Percentiles rank a stretch among this genome's conserved stretches.
Conservation (phyloP, 2,329 filamentous ascomycete species). For the Metarhizium brunneum region DNA sequence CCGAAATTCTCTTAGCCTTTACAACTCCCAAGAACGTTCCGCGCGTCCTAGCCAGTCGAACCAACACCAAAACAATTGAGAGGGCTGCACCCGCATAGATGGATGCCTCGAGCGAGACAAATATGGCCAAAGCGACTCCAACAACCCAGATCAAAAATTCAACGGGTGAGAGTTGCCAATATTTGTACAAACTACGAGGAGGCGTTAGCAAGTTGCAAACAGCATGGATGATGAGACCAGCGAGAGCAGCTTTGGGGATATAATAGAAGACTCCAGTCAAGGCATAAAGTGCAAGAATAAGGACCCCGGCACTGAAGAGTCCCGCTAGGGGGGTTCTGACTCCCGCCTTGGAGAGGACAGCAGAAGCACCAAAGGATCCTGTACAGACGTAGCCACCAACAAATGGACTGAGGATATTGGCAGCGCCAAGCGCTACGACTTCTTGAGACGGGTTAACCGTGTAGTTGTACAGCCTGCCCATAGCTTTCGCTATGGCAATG, state of each 20-base stretch:
- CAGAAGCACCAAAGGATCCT: slow-evolving; percentile 54
- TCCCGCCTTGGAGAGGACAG: slow-evolving; percentile 77
- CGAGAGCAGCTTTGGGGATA: slow-evolving; percentile 62
- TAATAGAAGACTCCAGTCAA: slow-evolving; percentile 73
- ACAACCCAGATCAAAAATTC: slow-evolving; percentile 68
- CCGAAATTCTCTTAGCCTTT: slow-evolving; percentile 10
- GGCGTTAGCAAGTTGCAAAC: slow-evolving; percentile 68
- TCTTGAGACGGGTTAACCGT: slow-evolving; percentile 72
- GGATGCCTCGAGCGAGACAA: slow-evolving; percentile 38
- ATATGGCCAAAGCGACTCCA: slow-evolving; percentile 52
- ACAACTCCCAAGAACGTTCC: slow-evolving; percentile 37
- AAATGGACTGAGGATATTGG: slow-evolving; percentile 68
- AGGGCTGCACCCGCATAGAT: slow-evolving; percentile 39
- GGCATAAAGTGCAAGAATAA: slow-evolving; percentile 69
- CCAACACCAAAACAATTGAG: slow-evolving; percentile 32
- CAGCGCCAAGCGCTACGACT: slow-evolving; percentile 66
- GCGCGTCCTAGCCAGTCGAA: slow-evolving; percentile 35
- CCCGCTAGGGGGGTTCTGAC: slow-evolving; percentile 72
- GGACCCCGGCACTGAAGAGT: slow-evolving; percentile 66
- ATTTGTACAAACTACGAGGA: slow-evolving; percentile 65
- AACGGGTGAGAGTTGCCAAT: slow-evolving; percentile 66
- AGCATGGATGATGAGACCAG: slow-evolving; percentile 75
- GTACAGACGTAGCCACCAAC: slow-evolving; percentile 45
- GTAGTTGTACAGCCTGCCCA: slow-evolving; percentile 72
- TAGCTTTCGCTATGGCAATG: slow-evolving; percentile 76